These are phyloP conservation scores for Magnusiomyces suaveolens DNA, from an alignment of 1,139 yeast species.

Conservation along the genomic window DNA sequence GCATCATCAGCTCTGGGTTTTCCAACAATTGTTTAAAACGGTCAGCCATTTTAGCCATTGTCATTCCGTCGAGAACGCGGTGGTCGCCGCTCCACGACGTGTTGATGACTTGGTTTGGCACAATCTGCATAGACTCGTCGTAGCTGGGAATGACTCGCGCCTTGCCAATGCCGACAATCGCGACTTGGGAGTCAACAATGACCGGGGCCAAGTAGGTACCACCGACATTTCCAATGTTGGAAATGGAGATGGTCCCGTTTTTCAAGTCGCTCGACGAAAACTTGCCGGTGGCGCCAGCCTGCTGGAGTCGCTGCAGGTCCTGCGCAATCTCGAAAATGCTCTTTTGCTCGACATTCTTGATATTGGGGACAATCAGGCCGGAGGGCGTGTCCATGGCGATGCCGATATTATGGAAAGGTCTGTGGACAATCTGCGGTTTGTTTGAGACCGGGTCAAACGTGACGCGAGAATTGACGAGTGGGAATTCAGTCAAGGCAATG, in stretches of 20 bases:
- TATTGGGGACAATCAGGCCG: constrained; percentile 65
- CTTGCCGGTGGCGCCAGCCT: constrained; percentile 50
- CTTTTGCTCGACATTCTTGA: constrained; percentile 57
- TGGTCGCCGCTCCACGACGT: constrained; percentile 34
- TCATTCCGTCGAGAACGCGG: constrained; percentile 31
- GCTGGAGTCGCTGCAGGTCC: constrained; percentile 49
- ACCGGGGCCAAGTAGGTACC: constrained; percentile 72
- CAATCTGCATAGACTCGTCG: constrained; percentile 20
- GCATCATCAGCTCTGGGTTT: constrained; percentile 24
- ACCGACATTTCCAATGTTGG: constrained; percentile 71
- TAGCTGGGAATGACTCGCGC: constrained; percentile 27
- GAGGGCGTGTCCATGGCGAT: constrained; percentile 70
- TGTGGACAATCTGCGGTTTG: constrained; percentile 23
- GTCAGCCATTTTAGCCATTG: constrained; percentile 29
- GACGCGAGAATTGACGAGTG: constrained; percentile 26
- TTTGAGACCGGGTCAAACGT: constrained; percentile 16
- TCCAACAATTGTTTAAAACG: constrained; percentile 27
- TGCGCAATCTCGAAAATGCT: constrained; percentile 55
- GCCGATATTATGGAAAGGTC: constrained; percentile 38
- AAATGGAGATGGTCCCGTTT: constrained; percentile 67
- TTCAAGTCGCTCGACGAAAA: constrained; percentile 60
- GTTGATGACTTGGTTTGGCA: constrained; percentile 26
- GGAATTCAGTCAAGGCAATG: constrained; percentile 25
- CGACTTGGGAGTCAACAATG: constrained; percentile 35
- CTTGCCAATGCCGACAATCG: constrained; percentile 30